Base-by-base conservation (phyloP, 2,329 filamentous ascomycete species). In the Fusarium begoniae region DNA sequence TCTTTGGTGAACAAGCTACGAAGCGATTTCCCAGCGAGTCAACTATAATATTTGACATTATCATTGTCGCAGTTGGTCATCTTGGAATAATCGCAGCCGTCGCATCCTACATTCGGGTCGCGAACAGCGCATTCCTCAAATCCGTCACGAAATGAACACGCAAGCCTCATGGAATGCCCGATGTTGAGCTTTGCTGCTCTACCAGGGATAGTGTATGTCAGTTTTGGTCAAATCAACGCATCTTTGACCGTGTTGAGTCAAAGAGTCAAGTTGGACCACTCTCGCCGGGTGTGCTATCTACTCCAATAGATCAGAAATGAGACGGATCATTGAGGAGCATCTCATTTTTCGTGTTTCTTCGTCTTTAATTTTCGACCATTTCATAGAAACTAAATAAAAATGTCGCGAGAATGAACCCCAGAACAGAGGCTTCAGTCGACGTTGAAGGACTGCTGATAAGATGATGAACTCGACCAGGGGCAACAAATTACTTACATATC, bases 361-460 rank as follows among this genome's bases (percentile, higher is more conserved):
- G 7, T 47, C 44, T 28, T 20, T 0, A 1, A 7, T 26, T 20
- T 14, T 47, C 4, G 24, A 26, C 1, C 8, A 45, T 26, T 20
- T 10, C 7, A 20, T 47, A 13, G 5, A 7, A 14, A 28, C 10
- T 28, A 9, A 5, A 5, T 7, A 3, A 20, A 20, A 10, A 8
- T 7, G 5, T 5, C 4, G 8, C 44, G 44, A 20, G 7, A 1
- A 26, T 0, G 8, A 28, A 26, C 8, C 7, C 8, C 8, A 8
- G 8, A 28, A 28, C 28, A 28, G 28, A 28, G 28, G 8, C 28
- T 8, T 28, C 28, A 28, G 28, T 28, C 28, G 28, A 28, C 28
- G 28, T 28, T 28, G 28, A 28, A 28, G 28, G 28, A 28, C 28
- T 28, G 28, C 28, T 28, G 28, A 28, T 28, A 28, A 28, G 28